Evolutionary conservation across 495 filamentous ascomycete genomes (phyloP).

Genomic region (Xylaria palmicola): DNA sequence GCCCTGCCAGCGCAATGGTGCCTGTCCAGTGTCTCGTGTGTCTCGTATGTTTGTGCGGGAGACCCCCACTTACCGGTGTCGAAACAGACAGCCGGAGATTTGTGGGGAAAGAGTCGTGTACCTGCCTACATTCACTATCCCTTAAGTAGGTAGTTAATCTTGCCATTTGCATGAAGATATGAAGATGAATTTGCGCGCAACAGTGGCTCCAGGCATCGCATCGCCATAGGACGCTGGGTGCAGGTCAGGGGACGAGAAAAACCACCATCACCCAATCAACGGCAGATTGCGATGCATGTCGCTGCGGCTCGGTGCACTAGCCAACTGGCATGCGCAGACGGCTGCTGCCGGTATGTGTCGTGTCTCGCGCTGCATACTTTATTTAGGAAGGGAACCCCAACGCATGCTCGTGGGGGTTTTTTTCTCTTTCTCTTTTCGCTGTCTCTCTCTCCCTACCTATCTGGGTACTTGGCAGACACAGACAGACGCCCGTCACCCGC

Average conservation of each 20-base stretch:
- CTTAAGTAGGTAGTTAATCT: no score
- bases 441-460: background rate
- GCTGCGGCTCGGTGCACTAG: background rate
- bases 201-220: background rate
- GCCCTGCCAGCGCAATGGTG: no score
- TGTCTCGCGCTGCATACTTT: slow-evolving; percentile 20
- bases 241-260: background rate
- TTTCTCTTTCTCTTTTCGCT: no score
- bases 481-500: background rate
- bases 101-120: background rate
- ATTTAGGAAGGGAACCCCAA: slow-evolving; percentile 13
- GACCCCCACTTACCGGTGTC: background rate
- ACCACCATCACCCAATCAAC: background rate
- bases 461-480: background rate
- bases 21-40: no score
- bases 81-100: background rate
- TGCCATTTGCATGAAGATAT: no score
- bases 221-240: background rate
- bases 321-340: slow-evolving; percentile 15
- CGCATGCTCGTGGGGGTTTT: no score
- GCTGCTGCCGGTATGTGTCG: slow-evolving; percentile 15
- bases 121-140: background rate
- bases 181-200: background rate
- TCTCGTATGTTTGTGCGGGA: no score
- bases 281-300: background rate